Evolutionary conservation across 305 asterid genomes (phyloP).

Genomic region (Solanum aculeatissimum): DNA sequence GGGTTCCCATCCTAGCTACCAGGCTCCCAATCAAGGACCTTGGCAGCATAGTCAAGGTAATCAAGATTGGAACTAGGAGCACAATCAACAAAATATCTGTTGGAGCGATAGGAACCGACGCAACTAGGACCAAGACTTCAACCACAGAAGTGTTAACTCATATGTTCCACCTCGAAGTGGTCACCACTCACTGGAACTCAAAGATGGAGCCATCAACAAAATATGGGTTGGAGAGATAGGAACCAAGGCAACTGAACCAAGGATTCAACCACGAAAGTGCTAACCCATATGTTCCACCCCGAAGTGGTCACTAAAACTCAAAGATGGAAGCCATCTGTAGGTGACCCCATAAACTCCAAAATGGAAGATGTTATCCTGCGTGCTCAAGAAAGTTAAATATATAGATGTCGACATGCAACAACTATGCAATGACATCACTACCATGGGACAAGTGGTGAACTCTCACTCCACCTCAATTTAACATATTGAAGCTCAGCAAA

Average conservation of each 20-base stretch:
- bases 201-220: background rate
- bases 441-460: background rate
- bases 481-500: background rate
- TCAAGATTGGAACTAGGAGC: too few relatives aligned
- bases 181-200: background rate
- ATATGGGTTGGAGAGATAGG: background rate
- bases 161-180: background rate
- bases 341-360: background rate
- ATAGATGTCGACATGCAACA: background rate
- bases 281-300: background rate
- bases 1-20: background rate
- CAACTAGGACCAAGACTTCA: background rate
- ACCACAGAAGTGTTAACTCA: background rate
- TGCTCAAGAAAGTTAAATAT: background rate
- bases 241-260: background rate
- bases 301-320: background rate
- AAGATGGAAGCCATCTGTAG: background rate
- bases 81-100: too few relatives aligned
- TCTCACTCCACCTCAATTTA: background rate
- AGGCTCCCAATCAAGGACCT: background rate
- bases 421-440: background rate
- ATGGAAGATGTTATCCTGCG: background rate
- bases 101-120: background rate
- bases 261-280: background rate
- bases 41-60: background rate